Percentiles rank a stretch among this genome's conserved stretches.
These are phyloP conservation scores for Dothiorella sarmentorum DNA, from an alignment of 2,329 filamentous ascomycete genomes.

Conservation along the genomic window DNA sequence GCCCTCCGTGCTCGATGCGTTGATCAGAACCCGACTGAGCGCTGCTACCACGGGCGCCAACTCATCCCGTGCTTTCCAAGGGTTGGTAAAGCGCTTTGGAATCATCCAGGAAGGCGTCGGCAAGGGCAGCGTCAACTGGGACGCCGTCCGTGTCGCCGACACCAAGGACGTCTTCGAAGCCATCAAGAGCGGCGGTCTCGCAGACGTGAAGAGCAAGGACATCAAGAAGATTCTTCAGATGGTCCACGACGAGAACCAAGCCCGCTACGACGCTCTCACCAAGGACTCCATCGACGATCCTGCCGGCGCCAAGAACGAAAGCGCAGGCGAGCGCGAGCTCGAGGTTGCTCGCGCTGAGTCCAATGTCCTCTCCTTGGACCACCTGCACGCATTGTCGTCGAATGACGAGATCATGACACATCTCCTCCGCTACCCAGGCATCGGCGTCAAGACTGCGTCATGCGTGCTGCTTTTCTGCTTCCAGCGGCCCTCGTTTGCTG, in stretches of 20 bases:
- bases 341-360: constrained; percentile 58
- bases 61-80: constrained; percentile 63
- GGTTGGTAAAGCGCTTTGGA: constrained; percentile 63
- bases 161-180: constrained; percentile 62
- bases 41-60: constrained; percentile 59
- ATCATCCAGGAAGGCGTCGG: constrained; percentile 60
- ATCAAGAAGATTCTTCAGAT: constrained; percentile 72
- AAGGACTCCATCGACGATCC: constrained; percentile 38
- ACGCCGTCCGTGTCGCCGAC: constrained; percentile 60
- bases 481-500: constrained; percentile 60
- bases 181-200: constrained; percentile 69
- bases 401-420: constrained; percentile 57
- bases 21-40: constrained; percentile 60
- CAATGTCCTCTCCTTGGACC: constrained; percentile 62
- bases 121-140: constrained; percentile 72
- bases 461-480: constrained; percentile 64
- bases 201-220: constrained; percentile 64
- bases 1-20: constrained; percentile 61
- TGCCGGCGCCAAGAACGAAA: constrained; percentile 42
- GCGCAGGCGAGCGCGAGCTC: constrained; percentile 50
- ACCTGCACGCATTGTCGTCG: constrained; percentile 52
- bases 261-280: constrained; percentile 50
- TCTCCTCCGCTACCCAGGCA: constrained; percentile 58
- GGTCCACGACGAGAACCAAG: constrained; percentile 65
- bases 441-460: constrained; percentile 64